Conservation (phyloP, 768 basidiomycete species). For the Boletus bicolor region DNA sequence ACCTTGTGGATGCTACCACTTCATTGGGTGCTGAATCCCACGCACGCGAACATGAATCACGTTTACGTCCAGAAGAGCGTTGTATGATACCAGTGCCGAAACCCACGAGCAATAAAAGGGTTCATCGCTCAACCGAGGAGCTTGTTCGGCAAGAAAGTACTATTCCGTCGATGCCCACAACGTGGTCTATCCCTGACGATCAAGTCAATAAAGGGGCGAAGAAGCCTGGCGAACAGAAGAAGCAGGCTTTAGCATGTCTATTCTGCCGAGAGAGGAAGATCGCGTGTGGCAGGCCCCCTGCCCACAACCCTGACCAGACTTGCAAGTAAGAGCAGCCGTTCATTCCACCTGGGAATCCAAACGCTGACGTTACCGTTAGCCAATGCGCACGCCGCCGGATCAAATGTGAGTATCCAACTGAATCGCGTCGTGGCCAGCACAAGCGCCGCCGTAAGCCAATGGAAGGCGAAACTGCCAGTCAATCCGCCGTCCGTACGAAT, state of each 20-base stretch:
- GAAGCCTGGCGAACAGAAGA: conserved; percentile 39
- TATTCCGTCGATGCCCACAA: conserved; percentile 23
- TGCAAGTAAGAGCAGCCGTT: conserved; percentile 43
- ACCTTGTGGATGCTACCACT: conserved; percentile 3
- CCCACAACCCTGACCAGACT: conserved; percentile 35
- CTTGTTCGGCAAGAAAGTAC: conserved; percentile 29
- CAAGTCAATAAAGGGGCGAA: conserved; percentile 30
- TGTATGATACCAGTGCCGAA: conserved; percentile 19
- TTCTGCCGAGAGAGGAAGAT: conserved; percentile 52
- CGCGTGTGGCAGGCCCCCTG: conserved; percentile 44
- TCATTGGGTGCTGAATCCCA: conserved; percentile 17
- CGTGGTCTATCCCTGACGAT: conserved; percentile 36
- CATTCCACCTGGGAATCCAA: conserved; percentile 4
- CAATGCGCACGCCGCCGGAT: conserved; percentile 47
- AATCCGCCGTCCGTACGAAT: conserved; percentile 21
- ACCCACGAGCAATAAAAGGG: conserved; percentile 25
- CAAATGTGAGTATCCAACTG: conserved; percentile 47
- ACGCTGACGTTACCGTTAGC: conserved; percentile 30
- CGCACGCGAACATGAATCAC: conserved; percentile 17
- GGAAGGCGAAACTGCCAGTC: conserved; percentile 24
- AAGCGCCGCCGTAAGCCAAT: conserved; percentile 34
- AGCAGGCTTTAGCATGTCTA: conserved; percentile 45
- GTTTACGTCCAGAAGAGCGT: conserved; percentile 26
- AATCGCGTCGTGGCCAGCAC: conserved; percentile 48
- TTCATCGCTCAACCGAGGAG: conserved; percentile 28